These are phyloP conservation scores for Coemansia asiatica DNA, from an alignment of 192 early-diverging fungal genomes.

Conservation along the genomic window DNA sequence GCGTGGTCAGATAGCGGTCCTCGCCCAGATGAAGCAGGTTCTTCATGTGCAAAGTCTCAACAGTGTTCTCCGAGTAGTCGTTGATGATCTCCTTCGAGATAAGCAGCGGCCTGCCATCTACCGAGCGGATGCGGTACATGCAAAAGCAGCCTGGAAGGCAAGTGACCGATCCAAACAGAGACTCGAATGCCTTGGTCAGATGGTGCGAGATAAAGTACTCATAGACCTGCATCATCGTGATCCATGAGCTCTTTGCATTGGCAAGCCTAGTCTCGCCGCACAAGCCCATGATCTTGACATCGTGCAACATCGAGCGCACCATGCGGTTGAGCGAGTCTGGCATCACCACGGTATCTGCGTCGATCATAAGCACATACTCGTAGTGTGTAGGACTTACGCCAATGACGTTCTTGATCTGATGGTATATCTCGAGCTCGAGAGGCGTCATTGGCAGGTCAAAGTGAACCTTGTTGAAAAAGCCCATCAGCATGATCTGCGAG, in stretches of 20 bases:
- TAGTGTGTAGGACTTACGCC: slow-evolving; percentile 93
- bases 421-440: slow-evolving; percentile 94
- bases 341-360: slow-evolving; percentile 93
- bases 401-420: slow-evolving; percentile 98
- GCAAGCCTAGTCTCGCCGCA: slow-evolving; percentile 93
- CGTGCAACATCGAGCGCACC: slow-evolving; percentile 86
- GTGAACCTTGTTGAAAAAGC: slow-evolving; percentile 93
- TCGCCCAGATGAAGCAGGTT: slow-evolving; percentile 96
- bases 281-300: slow-evolving; percentile 87
- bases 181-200: slow-evolving; percentile 94
- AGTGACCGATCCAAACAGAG: slow-evolving; percentile 92
- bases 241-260: slow-evolving; percentile 90
- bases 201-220: slow-evolving; percentile 98
- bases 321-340: slow-evolving; percentile 91
- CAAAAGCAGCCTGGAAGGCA: slow-evolving; percentile 98
- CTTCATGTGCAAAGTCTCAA: slow-evolving; percentile 97
- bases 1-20: slow-evolving; percentile 94
- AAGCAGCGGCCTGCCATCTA: slow-evolving; percentile 82
- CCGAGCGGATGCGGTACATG: slow-evolving; percentile 95
- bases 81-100: slow-evolving; percentile 78
- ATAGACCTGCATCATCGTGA: slow-evolving; percentile 98
- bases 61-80: slow-evolving; percentile 89
- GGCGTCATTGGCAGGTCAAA: slow-evolving; percentile 91
- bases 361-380: slow-evolving; percentile 95
- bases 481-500: slow-evolving; percentile 97